phyloP scores from a whole-genome alignment of 768 basidiomycete genomes.

The Kwoniella dejecticola region DNA sequence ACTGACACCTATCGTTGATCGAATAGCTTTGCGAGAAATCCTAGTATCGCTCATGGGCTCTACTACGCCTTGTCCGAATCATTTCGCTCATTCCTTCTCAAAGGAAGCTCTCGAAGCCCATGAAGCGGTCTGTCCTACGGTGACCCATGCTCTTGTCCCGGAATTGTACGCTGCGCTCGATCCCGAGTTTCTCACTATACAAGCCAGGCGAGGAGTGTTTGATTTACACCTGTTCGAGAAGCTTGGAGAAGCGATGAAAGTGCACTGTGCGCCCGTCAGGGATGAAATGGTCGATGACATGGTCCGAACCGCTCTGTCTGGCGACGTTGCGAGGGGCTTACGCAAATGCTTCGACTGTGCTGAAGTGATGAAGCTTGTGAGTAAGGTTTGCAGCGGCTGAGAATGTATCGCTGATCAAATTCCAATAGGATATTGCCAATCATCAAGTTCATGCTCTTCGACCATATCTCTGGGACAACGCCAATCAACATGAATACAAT shows the following conservation, averaged over 20 bases:
- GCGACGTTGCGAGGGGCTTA: conserved; percentile 72
- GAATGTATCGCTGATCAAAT: no score
- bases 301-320: conserved; percentile 69
- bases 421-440: conserved; percentile 98
- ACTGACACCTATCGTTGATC: no score
- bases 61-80: conserved; percentile 56
- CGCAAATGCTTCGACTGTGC: conserved; percentile 84
- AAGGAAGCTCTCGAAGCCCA: conserved; percentile 40
- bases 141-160: conserved; percentile 64
- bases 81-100: conserved; percentile 44
- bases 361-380: conserved; percentile 91
- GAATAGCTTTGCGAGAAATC: conserved; percentile 77
- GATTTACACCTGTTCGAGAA: conserved; percentile 77
- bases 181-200: conserved; percentile 76
- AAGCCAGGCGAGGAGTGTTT: conserved; percentile 73
- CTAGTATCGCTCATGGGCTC: conserved; percentile 83
- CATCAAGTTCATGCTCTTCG: conserved; percentile 91
- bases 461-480: conserved; percentile 79
- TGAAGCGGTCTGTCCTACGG: conserved; percentile 62
- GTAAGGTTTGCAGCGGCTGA: no score
- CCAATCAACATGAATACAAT: conserved; percentile 76
- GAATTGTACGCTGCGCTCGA: conserved; percentile 78
- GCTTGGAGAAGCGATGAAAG: conserved; percentile 79
- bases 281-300: conserved; percentile 80
- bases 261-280: conserved; percentile 91